phyloP scores from a whole-genome alignment of 2,329 filamentous ascomycete genomes.

The Epichloe coenophiala region DNA sequence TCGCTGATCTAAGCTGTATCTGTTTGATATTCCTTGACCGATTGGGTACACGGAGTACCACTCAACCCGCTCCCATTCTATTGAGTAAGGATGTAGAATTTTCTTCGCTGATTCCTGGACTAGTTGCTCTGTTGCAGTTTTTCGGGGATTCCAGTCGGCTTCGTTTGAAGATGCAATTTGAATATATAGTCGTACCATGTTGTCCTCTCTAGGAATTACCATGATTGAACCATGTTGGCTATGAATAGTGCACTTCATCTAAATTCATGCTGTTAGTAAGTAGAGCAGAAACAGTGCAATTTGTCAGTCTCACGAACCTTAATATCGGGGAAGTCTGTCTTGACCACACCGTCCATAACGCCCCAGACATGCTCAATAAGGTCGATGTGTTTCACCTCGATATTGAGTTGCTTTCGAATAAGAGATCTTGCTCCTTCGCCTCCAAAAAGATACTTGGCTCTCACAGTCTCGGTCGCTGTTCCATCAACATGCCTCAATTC shows the following conservation, averaged over 20 bases:
- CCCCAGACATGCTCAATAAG: conserved; percentile 62
- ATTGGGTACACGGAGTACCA: conserved; percentile 72
- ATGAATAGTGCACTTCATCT: conserved; percentile 67
- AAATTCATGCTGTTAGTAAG: not conserved
- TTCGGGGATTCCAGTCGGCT: conserved; percentile 46
- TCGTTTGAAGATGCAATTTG: conserved; percentile 51
- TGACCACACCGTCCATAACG: conserved; percentile 60
- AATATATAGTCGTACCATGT: conserved; percentile 57
- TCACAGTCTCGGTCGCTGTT: conserved; percentile 50
- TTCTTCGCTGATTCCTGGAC: conserved; percentile 52
- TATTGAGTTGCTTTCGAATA: conserved; percentile 49
- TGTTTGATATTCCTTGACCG: conserved; percentile 58
- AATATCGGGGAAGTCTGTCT: conserved; percentile 66
- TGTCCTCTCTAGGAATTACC: conserved; percentile 61
- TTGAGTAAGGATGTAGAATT: conserved; percentile 52
- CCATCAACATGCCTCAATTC: conserved; percentile 66
- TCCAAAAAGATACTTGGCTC: conserved; percentile 57
- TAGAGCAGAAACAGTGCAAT: conserved; percentile 17
- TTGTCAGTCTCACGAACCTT: conserved; percentile 32
- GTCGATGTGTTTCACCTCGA: conserved; percentile 59
- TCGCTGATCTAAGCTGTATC: conserved; percentile 52
- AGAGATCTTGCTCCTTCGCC: conserved; percentile 58
- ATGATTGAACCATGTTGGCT: conserved; percentile 63
- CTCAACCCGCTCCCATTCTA: conserved; percentile 53
- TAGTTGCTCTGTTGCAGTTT: conserved; percentile 47